Base-by-base conservation (phyloP, 129 eudicot species). In the Flaveria robusta region DNA sequence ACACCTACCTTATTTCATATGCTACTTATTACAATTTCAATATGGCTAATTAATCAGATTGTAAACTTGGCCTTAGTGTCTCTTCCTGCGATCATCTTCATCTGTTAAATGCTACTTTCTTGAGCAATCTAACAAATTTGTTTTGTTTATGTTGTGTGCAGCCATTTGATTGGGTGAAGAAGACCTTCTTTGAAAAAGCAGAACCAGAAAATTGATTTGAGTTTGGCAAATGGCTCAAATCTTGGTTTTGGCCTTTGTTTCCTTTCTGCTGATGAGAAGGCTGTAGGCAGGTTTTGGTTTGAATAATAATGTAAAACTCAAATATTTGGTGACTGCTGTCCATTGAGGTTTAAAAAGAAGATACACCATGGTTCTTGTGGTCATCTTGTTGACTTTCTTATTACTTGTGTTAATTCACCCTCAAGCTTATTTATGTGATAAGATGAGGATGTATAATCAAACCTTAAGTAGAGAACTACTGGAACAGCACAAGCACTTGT, bases 101-200 rank as follows among this genome's bases (percentile, higher is more conserved):
- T 13, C 50, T 64, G 12, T 15, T 14, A 46, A 0, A 69, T 69
- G 39, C 74, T 69, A 23, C 27, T 43, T 12, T 47, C 22, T 47
- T 18, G 45, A 68, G 41, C 62, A 62, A 62, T 51, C n/a, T 78
- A 74, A 74, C 79, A 26, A 20, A 26, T 66, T 52, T 15, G 20
- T 73, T 79, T 9, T 41, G 41, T 50, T 81, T 54, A 42, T 49
- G 51, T 65, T 39, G 58, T 9, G 24, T 71, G 75, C 85, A 82
- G 85, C 85, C 85, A 47, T 82, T 82, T 77, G 77, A 82, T 72
- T 82, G 85, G 85, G 81, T 77, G 81, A 77, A 50, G 85, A 82
- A 77, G 85, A 77, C 82, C 15, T 82, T 82, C 24, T 82, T 82
- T 77, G 85, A 82, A 78, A 77, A 82, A 77, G 14, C 85, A 52